These are phyloP conservation scores for Peronospora belbahrii DNA, from an alignment of 352 stramenopile species.

Conservation along the genomic window DNA sequence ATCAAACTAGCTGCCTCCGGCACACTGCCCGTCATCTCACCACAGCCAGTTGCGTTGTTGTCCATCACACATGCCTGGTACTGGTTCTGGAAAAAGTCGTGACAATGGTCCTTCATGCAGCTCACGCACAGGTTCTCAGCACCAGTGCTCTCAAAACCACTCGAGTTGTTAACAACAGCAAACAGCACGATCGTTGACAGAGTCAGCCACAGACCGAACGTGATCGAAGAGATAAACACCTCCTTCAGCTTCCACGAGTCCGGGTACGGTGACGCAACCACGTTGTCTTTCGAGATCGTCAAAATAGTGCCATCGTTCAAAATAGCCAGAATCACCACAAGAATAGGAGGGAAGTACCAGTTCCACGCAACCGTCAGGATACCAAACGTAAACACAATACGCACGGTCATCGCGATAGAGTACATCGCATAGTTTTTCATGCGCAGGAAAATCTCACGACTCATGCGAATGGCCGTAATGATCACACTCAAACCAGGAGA, in stretches of 20 bases:
- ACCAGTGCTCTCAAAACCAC: conserved; percentile 40
- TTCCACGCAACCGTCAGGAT: conserved; percentile 83
- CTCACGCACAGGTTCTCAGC: conserved; percentile 57
- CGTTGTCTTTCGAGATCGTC: conserved; percentile 76
- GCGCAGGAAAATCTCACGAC: conserved; percentile 83
- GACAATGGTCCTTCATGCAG: conserved; percentile 51
- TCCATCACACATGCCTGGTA: conserved; percentile 44
- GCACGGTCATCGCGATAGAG: conserved; percentile 83
- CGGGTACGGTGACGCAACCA: conserved; percentile 45
- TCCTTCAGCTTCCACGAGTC: conserved; percentile 70
- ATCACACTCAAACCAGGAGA: conserved; percentile 82
- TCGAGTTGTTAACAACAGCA: conserved; percentile 46
- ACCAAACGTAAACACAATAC: conserved; percentile 86
- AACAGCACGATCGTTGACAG: conserved; percentile 64
- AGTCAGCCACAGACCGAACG: conserved; percentile 59
- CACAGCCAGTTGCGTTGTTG: conserved; percentile 43
- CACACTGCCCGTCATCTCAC: conserved; percentile 53
- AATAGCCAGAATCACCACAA: conserved; percentile 87
- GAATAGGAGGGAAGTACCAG: conserved; percentile 82
- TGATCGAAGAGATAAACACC: conserved; percentile 62
- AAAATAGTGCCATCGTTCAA: conserved; percentile 86
- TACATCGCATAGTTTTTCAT: conserved; percentile 92
- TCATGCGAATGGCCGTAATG: conserved; percentile 86
- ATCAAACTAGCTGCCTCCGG: conserved; percentile 24
- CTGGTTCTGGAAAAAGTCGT: conserved; percentile 47